phyloP scores from a whole-genome alignment of 1,284 basidiomycete genomes.

The Meira miltonrushii region DNA sequence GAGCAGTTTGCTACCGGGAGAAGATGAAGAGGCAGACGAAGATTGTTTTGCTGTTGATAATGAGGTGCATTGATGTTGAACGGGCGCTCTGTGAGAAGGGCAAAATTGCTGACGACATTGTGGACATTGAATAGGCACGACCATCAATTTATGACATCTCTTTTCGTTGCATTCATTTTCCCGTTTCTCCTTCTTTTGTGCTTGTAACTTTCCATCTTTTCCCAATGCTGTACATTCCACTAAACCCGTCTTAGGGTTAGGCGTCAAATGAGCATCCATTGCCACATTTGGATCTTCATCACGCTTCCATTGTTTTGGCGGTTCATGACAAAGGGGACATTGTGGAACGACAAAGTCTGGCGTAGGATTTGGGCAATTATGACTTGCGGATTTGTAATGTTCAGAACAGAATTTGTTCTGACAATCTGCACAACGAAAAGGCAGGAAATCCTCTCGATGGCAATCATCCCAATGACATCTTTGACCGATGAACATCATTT shows the following conservation, averaged over 20 bases:
- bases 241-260: constrained; percentile 10
- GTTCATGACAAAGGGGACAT: constrained; percentile 41
- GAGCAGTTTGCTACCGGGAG: not conserved
- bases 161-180: constrained; percentile 31
- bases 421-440: constrained; percentile 42
- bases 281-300: constrained; percentile 44
- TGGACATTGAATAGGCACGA: constrained; percentile 38
- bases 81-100: constrained; percentile 38
- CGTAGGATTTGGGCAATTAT: constrained; percentile 22
- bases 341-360: constrained; percentile 36
- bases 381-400: constrained; percentile 29
- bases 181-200: constrained; percentile 23
- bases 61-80: constrained; percentile 28
- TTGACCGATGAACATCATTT: constrained; percentile 47
- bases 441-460: constrained; percentile 41
- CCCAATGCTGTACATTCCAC: constrained; percentile 29
- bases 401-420: constrained; percentile 30
- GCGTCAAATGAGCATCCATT: constrained; percentile 36
- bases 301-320: constrained; percentile 35
- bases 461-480: constrained; percentile 34
- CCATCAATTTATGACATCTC: constrained; percentile 43
- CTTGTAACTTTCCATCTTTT: constrained; percentile 12
- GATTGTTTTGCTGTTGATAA: not conserved
- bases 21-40: not conserved
- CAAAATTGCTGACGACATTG: constrained; percentile 32